Evolutionary conservation across 768 basidiomycete genomes (phyloP).

Genomic region (Mycena epipterygia): DNA sequence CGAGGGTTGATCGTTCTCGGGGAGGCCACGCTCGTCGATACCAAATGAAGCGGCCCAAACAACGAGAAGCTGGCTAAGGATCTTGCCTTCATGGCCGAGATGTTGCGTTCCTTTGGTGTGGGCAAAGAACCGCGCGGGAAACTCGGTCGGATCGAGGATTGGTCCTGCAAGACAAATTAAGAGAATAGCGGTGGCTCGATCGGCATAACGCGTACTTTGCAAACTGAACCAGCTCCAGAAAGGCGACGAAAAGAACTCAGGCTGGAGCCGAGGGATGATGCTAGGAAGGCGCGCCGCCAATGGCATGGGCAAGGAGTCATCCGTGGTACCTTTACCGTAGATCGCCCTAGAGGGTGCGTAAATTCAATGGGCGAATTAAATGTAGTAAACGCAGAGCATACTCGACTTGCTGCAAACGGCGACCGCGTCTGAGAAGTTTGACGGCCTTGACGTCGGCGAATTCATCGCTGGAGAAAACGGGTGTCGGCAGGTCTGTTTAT

Average conservation of each 20-base stretch:
- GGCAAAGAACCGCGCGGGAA: slow-evolving; percentile 77
- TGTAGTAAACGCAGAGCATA: slow-evolving; percentile 49
- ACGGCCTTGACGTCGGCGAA: slow-evolving; percentile 93
- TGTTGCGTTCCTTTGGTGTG: slow-evolving; percentile 72
- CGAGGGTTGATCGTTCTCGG: slow-evolving; percentile 49
- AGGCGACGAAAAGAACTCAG: slow-evolving; percentile 85
- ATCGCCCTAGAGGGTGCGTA: slow-evolving; percentile 77
- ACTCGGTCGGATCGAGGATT: slow-evolving; percentile 86
- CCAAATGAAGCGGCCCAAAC: slow-evolving; percentile 94
- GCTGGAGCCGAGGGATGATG: slow-evolving; percentile 78
- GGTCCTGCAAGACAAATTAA: slow-evolving; percentile 69
- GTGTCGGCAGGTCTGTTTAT: background rate
- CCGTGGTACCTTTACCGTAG: slow-evolving; percentile 76
- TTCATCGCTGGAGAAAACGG: slow-evolving; percentile 74
- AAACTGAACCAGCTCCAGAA: slow-evolving; percentile 90
- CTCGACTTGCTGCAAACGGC: slow-evolving; percentile 89
- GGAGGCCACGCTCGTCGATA: slow-evolving; percentile 81
- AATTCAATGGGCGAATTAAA: slow-evolving; percentile 20
- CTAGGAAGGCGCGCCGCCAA: slow-evolving; percentile 59
- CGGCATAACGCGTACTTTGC: slow-evolving; percentile 71
- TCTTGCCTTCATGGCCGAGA: slow-evolving; percentile 79
- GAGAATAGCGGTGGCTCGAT: slow-evolving; percentile 22
- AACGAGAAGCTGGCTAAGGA: slow-evolving; percentile 85
- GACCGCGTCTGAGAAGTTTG: slow-evolving; percentile 84
- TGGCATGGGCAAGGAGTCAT: slow-evolving; percentile 51